Percentiles rank a stretch among this genome's conserved stretches.
These are phyloP conservation scores for Camelina laxa DNA, from an alignment of 345 rosid genomes.

Conservation along the genomic window DNA sequence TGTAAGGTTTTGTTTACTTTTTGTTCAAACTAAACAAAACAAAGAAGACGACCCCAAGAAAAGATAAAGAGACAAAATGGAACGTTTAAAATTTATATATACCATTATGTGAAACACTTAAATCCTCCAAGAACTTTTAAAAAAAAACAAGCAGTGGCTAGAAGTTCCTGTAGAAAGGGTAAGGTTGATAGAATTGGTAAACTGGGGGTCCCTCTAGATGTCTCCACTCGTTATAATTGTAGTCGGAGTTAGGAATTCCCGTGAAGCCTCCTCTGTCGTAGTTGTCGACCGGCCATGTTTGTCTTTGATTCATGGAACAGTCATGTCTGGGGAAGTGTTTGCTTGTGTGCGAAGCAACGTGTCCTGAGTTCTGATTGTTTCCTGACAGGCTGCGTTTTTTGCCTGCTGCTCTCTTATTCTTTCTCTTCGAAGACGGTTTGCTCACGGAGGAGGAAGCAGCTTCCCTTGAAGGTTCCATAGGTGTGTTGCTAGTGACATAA, in stretches of 20 bases:
- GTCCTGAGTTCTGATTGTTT: background rate
- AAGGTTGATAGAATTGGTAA: background rate
- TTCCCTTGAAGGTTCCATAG: background rate
- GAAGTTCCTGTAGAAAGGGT: background rate
- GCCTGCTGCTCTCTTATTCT: slow-evolving; percentile 8
- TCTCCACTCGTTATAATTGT: slow-evolving; percentile 3
- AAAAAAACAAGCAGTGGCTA: background rate
- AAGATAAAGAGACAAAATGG: background rate
- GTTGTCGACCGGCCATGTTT: background rate
- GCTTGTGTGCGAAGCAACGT: slow-evolving; percentile 21
- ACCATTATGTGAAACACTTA: background rate
- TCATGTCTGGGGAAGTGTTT: background rate
- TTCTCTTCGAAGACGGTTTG: background rate
- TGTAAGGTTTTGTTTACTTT: background rate
- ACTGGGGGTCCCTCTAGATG: background rate
- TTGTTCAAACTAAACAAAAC: background rate
- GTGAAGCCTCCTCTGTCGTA: background rate
- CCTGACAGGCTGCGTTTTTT: slow-evolving; percentile 23
- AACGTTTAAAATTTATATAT: background rate
- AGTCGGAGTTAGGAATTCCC: background rate
- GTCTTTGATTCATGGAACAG: slow-evolving; percentile 22
- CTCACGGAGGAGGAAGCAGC: slow-evolving; percentile 12
- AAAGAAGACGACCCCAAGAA: background rate
- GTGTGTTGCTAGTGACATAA: slow-evolving; percentile 21
- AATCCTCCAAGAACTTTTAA: background rate